Evolutionary conservation across 2,329 filamentous ascomycete genomes (phyloP), one percentile per base, ranked within the genome.

Genomic region (Phialocephala sp.): DNA sequence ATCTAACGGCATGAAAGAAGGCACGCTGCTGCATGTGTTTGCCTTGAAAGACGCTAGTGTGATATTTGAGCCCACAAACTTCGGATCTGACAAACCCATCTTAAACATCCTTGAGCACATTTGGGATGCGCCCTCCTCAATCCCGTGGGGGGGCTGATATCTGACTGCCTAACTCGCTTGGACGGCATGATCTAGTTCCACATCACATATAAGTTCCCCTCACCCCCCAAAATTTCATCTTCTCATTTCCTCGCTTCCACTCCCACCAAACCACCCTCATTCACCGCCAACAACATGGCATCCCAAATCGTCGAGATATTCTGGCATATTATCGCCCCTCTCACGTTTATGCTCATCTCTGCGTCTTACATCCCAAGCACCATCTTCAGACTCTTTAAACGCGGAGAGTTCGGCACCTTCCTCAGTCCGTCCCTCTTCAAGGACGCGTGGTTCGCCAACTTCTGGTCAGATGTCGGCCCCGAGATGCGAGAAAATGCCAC

Each of bases 391-490:
- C 78, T 88, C 39, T 15, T 84, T 55, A 69, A 71, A 36, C 68
- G 73, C 9, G 68, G 73, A 55, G 72, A 81, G 56, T 75, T 77
- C 63, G 39, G 66, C 62, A 75, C 79, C 5, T 76, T 86, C 20
- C 59, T 83, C 54, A 82, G 79, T 20, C 79, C 77, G 1, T 73
- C 76, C 1, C 55, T 27, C 14, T 70, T 63, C 71, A 78, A 80
- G 70, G 72, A 78, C 54, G 75, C 72, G 68, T 89, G 87, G 84
- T 91, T 91, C 76, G 82, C 81, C 60, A 77, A 77, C 47, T 89
- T 91, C 77, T 91, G 88, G 88, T 76, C 77, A 39, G 79, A 73
- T 62, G 80, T 81, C 54, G 87, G 87, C 0, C 86, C 87, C 0
- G 66, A 75, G 4, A 79, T 86, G 3, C 82, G 83, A 64, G 67